Evolutionary conservation across 148 eudicot species (phyloP), one percentile per base, ranked within the genome.

Genomic region (Vaccinium macrocarpon): DNA sequence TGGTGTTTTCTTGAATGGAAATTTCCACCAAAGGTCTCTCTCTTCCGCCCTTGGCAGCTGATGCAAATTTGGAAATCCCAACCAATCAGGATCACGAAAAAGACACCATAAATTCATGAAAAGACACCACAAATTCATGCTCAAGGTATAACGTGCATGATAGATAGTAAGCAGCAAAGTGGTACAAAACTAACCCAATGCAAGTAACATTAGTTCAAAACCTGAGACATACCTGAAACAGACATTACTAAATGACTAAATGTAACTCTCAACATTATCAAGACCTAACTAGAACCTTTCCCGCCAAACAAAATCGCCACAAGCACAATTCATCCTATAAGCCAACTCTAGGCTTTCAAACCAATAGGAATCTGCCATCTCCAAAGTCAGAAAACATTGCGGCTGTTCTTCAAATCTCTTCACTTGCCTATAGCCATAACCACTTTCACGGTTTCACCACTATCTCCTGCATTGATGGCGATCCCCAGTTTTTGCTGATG

Each of bases 261-360:
- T 42, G 46, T 42, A 42, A 59, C 64, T 59, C 9, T 19, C 2
- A 59, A 57, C 62, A 19, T 57, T 14, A 57, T n/a, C 8, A 21
- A 62, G 68, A 7, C 76, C 89, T 49, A 84, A 91, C 82, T 61
- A 78, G 91, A 80, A 90, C 83, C 86, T 94, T 95, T 52, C 94
- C 98, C 92, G 96, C 90, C 92, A 84, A 82, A 93, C 89, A 83
- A 88, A 94, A 82, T 90, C 88, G 21, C 83, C 76, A 84, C 84
- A 85, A 84, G 86, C 98, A 94, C 27, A 92, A 94, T 87, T 93
- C 94, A 75, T 92, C 81, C 4, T 88, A 94, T 80, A 87, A 84
- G n/a, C 95, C 80, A 87, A 84, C 86, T 96, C 95, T 75, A 88
- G 93, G 81, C 89, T 90, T 87, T 92, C 93, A 75, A 96, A 93